phyloP scores from a whole-genome alignment of 345 rosid species.

The Litchi chinensis region DNA sequence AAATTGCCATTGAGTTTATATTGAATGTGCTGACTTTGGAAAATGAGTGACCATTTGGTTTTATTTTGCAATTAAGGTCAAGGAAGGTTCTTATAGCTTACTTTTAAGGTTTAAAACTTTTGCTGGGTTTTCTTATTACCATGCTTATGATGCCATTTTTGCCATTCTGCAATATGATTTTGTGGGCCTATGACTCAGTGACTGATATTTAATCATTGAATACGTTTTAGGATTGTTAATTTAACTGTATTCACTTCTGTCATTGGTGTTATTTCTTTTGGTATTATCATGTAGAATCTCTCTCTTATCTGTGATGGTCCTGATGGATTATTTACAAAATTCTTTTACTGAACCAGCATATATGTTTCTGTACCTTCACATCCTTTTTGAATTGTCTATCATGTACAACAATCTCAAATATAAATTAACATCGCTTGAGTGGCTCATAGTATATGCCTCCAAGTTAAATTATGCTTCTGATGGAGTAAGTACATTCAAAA shows the following conservation, averaged over 20 bases:
- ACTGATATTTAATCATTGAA: background rate
- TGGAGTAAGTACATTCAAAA: background rate
- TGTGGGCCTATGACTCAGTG: background rate
- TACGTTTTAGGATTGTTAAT: background rate
- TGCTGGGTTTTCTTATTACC: background rate
- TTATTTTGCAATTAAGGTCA: constrained; percentile 4
- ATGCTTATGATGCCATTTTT: background rate
- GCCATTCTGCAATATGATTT: background rate
- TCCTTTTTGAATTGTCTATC: background rate
- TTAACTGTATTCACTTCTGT: background rate
- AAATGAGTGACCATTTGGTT: background rate
- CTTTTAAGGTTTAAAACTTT: background rate
- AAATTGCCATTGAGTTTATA: background rate
- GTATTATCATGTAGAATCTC: background rate
- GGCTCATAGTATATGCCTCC: background rate
- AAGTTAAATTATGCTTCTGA: background rate
- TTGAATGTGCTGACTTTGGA: background rate
- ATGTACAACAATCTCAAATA: background rate
- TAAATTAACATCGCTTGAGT: background rate
- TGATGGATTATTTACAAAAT: background rate
- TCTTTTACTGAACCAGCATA: too few species aligned
- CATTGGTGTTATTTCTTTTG: background rate
- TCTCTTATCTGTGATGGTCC: background rate
- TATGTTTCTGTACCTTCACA: background rate
- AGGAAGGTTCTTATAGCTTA: background rate